Percentiles rank a stretch among this genome's conserved stretches.
Evolutionary conservation across 1,139 yeast genomes (phyloP).

Genomic region (Pichia sp.): DNA sequence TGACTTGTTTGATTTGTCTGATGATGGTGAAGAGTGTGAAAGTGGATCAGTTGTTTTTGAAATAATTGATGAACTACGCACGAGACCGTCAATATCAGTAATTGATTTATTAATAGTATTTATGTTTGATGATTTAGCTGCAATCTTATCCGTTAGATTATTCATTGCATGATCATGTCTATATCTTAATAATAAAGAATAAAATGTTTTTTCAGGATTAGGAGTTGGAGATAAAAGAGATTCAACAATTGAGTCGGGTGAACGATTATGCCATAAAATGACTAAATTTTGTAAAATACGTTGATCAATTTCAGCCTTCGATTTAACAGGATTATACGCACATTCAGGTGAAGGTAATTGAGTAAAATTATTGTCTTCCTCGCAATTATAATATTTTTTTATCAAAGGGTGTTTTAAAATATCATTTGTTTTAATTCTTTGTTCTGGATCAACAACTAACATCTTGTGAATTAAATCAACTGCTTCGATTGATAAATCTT

Average conservation of each 20-base stretch:
- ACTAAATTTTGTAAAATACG: conserved; percentile 82
- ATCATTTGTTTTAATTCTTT: conserved; percentile 68
- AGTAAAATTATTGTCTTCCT: conserved; percentile 20
- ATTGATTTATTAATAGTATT: neutral
- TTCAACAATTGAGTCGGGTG: conserved; percentile 51
- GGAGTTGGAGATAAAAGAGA: conserved; percentile 53
- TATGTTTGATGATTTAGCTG: neutral
- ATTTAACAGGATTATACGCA: conserved; percentile 36
- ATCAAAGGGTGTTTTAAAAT: conserved; percentile 77
- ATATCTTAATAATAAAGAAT: conserved; percentile 74
- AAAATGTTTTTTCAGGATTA: conserved; percentile 85
- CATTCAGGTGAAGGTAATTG: conserved; percentile 28
- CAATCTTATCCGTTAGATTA: neutral
- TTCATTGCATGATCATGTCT: conserved; percentile 59
- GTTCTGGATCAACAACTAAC: conserved; percentile 72
- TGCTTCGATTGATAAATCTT: conserved; percentile 72
- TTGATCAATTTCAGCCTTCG: conserved; percentile 59
- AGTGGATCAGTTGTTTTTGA: conserved; percentile 21
- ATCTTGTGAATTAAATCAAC: conserved; percentile 76
- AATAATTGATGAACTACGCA: conserved; percentile 28
- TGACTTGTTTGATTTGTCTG: conserved; percentile 15
- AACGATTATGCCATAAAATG: conserved; percentile 86
- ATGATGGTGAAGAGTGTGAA: conserved; percentile 10
- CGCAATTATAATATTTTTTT: conserved; percentile 55
- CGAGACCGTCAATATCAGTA: conserved; percentile 10